Base-by-base conservation (phyloP, 345 rosid genomes). In the Bruguiera parviflora region DNA sequence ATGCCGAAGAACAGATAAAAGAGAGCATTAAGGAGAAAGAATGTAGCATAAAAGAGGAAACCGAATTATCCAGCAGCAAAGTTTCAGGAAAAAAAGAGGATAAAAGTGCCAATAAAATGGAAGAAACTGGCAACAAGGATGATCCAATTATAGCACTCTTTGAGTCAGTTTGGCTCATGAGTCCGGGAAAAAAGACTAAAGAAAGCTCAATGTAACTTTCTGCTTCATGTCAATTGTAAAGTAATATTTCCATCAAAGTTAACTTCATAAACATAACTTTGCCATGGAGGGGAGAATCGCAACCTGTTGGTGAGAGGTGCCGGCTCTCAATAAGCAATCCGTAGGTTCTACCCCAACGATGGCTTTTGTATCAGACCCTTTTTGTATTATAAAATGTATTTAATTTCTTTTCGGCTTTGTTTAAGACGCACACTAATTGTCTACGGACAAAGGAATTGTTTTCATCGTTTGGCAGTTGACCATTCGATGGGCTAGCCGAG, bases 161-260 rank as follows among this genome's bases (percentile, higher is more conserved):
- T 31, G 89, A 87, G 64, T 81, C 71, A 0, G 85, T 84, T 7
- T 84, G 91, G 92, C 78, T 77, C 4, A 82, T 68, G 75, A 84
- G 55, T 13, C 75, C 86, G 0, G 39, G 59, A 53, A 82, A 69
- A 39, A 60, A 22, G 32, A 20, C n/a, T 52, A 79, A 59, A 25
- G 63, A 33, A 32, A 77, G 11, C 46, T 75, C 67, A 0, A 18
- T 80, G 8, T 67, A 74, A 2, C 73, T 61, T 60, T 72, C 77
- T 25, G 70, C 22, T 33, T 70, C 83, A 31, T 77, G 11, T 15
- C 43, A 32, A 19, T 39, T 24, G 46, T 58, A n/a, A 51, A 53
- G 53, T 63, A 37, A 70, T 9, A 55, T 49, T 22, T 0, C 55
- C 61, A 25, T 58, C 18, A 21, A 25, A 3, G 31, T 6, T n/a